A percentile compares a stretch with the other conserved stretches of the same genome.
Evolutionary conservation across 1,284 basidiomycete genomes (phyloP).

Genomic region (Spongiforma sp.): DNA sequence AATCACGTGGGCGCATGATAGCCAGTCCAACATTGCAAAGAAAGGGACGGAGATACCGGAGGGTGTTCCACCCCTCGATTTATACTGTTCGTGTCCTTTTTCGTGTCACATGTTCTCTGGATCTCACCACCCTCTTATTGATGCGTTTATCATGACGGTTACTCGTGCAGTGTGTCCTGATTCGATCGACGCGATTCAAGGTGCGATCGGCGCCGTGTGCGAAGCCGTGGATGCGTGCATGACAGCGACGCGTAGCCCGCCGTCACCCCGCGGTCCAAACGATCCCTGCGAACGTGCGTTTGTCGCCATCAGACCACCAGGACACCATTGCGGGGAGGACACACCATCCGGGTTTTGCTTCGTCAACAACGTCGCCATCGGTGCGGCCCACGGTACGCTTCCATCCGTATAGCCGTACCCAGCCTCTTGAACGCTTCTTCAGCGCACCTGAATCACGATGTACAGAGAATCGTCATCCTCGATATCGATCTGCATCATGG

Average conservation of each 20-base stretch:
- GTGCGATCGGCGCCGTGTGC: slow-evolving; percentile 80
- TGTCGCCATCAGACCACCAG: slow-evolving; percentile 86
- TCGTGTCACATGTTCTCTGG: too few species aligned
- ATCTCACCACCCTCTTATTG: too few species aligned
- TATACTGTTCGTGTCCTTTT: too few species aligned
- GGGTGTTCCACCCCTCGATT: slow-evolving; percentile 76
- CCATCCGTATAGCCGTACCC: background rate
- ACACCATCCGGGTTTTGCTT: slow-evolving; percentile 88
- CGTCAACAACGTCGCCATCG: slow-evolving; percentile 92
- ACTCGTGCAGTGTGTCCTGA: slow-evolving; percentile 64
- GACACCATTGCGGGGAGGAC: slow-evolving; percentile 91
- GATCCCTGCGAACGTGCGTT: slow-evolving; percentile 61
- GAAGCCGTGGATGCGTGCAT: slow-evolving; percentile 82
- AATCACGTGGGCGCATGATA: slow-evolving; percentile 65
- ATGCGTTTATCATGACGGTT: background rate
- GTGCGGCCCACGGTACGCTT: slow-evolving; percentile 83
- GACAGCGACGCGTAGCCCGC: slow-evolving; percentile 47
- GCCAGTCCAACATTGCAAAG: slow-evolving; percentile 64
- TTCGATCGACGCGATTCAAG: slow-evolving; percentile 76
- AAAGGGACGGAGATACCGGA: slow-evolving; percentile 83
- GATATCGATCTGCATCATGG: slow-evolving; percentile 97
- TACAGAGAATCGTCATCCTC: slow-evolving; percentile 85
- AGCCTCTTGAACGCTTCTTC: background rate
- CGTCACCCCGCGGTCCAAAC: background rate
- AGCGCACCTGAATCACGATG: slow-evolving; percentile 83